Evolutionary conservation across 805 yeast species (phyloP).

Genomic region (Suhomyces faveliae): DNA sequence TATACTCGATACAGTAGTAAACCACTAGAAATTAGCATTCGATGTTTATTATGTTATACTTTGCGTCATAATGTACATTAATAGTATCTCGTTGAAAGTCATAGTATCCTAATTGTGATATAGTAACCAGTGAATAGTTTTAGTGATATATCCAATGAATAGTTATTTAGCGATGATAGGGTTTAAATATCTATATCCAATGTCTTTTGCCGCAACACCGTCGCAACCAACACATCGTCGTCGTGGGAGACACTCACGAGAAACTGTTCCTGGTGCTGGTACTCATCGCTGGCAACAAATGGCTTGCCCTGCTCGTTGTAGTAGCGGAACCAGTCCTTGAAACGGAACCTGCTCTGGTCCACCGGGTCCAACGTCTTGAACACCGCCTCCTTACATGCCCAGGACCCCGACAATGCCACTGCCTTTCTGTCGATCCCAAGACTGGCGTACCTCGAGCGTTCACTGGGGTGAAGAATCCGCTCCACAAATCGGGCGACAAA

Average conservation of each 20-base stretch:
- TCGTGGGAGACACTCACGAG: slow-evolving; percentile 64
- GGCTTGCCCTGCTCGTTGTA: slow-evolving; percentile 47
- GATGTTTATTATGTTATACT: no score
- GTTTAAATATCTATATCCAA: neutral
- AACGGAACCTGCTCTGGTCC: slow-evolving; percentile 53
- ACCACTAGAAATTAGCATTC: no score
- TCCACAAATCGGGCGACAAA: slow-evolving; percentile 39
- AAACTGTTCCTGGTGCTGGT: slow-evolving; percentile 43
- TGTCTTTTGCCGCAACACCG: slow-evolving; percentile 47
- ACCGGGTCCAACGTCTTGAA: slow-evolving; percentile 53
- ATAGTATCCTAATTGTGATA: no score
- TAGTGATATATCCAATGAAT: no score
- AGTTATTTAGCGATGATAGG: no score
- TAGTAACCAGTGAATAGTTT: no score
- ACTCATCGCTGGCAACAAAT: slow-evolving; percentile 29
- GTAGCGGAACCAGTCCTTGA: slow-evolving; percentile 58
- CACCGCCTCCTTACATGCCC: slow-evolving; percentile 78
- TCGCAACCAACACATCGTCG: slow-evolving; percentile 55
- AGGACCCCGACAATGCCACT: slow-evolving; percentile 49
- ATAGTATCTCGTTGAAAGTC: no score
- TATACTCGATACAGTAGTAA: no score
- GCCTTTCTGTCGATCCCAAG: slow-evolving; percentile 22
- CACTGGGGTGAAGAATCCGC: slow-evolving; percentile 51
- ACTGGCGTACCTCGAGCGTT: slow-evolving; percentile 29
- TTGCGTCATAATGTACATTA: no score